A percentile compares a stretch with the other conserved stretches of the same genome.
These are phyloP conservation scores for Cadophora gregata DNA, from an alignment of 2,329 filamentous ascomycete genomes.

Conservation along the genomic window DNA sequence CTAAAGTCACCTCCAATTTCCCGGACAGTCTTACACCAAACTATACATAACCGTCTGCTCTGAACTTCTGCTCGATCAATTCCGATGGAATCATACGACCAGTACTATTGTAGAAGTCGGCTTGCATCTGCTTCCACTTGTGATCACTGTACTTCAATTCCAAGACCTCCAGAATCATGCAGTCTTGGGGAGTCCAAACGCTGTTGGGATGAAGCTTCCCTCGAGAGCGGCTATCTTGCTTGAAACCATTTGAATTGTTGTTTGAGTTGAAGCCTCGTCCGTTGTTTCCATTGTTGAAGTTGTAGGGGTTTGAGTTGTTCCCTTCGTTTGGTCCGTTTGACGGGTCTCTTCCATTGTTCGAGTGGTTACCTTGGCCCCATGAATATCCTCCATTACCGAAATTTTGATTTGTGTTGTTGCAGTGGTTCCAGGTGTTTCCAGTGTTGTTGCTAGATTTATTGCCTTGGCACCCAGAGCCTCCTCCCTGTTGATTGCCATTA, in stretches of 20 bases:
- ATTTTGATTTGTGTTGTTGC: background rate
- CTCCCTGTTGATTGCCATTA: background rate
- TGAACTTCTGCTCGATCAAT: conserved; percentile 43
- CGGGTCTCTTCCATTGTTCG: no score
- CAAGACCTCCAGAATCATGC: conserved; percentile 40
- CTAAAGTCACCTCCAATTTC: background rate
- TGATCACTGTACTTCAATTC: conserved; percentile 34
- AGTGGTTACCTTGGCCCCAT: background rate
- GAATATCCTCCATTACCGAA: background rate
- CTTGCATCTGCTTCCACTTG: conserved; percentile 44
- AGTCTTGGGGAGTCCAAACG: conserved; percentile 41
- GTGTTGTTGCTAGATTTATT: background rate
- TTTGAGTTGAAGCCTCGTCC: background rate
- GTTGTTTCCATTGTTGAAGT: background rate
- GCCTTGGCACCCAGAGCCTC: background rate
- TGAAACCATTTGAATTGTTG: background rate
- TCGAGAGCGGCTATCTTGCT: background rate
- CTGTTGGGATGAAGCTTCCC: conserved; percentile 32
- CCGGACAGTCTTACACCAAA: background rate
- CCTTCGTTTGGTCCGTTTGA: no score
- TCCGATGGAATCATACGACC: conserved; percentile 41
- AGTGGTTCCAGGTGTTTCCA: background rate
- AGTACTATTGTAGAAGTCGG: conserved; percentile 44
- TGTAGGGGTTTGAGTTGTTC: background rate
- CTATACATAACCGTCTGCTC: conserved; percentile 30